phyloP scores from a whole-genome alignment of 345 rosid genomes.

The Populus nigra region DNA sequence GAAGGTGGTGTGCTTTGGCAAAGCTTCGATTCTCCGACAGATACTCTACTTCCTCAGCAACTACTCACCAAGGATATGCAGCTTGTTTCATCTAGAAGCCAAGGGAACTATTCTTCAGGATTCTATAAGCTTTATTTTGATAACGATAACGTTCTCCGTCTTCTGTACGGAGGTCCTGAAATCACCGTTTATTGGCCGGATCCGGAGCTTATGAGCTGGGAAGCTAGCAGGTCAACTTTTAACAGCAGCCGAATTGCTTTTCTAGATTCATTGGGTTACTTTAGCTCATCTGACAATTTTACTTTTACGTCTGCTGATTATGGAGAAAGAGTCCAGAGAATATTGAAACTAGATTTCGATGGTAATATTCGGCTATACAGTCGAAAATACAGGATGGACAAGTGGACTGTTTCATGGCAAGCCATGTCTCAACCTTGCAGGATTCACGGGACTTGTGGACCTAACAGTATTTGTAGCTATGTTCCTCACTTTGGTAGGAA shows the following conservation, averaged over 20 bases:
- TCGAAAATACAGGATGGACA: not conserved
- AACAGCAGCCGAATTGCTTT: constrained; percentile 7
- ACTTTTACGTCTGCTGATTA: not conserved
- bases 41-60: constrained; percentile 6
- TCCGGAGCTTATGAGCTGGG: not conserved
- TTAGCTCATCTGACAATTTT: constrained; percentile 3
- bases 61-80: not conserved
- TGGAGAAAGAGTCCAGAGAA: not conserved
- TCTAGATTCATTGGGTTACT: not conserved
- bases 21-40: constrained; percentile 1
- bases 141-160: constrained; percentile 8
- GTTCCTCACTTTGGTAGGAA: not conserved
- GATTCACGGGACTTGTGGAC: constrained; percentile 14
- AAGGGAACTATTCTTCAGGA: not conserved
- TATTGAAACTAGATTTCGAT: constrained; percentile 8
- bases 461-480: constrained; percentile 1
- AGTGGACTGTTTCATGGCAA: constrained; percentile 10
- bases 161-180: constrained; percentile 2
- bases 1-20: not conserved
- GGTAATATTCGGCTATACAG: constrained; percentile 11
- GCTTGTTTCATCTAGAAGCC: constrained; percentile 8
- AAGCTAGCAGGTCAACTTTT: not conserved
- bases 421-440: not conserved
- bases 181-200: constrained; percentile 8
- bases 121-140: constrained; percentile 1